Evolutionary conservation across 176 grass and related monocot species (phyloP), one percentile per base, ranked within the genome.

Genomic region (Avena sativa): DNA sequence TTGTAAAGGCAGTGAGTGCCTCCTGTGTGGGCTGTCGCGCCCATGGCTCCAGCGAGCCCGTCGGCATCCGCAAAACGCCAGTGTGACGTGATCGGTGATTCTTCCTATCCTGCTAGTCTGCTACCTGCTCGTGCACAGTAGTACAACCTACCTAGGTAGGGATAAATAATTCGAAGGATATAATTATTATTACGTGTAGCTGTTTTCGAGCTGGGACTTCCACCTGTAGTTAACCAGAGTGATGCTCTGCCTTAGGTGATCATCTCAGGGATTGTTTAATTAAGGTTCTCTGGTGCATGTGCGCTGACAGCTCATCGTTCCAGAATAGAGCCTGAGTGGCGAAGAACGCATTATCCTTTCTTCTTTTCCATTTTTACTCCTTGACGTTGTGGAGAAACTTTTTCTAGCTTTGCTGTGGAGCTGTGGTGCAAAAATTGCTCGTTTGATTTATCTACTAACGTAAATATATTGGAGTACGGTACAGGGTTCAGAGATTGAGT

Each of bases 281-380:
- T 57, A 57, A 78, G 49, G 43, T 53, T 85, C 55, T 46, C 57
- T 57, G 67, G 58, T 2, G 6, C 87, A 89, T 84, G 81, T 80
- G 87, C 43, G 64, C 55, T 56, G 76, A 80, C 87, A 74, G 51
- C 75, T 74, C 87, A 89, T 74, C 66, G 55, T 11, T 59, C 20
- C 64, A 20, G n/a, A 61, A n/a, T 25, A 50, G 68, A 77, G 13
- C 1, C 6, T 34, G 6, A 30, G 72, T 1, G 46, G 2, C 8
- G 8, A 47, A 60, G 10, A 14, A 64, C 6, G 40, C 6, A 56
- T 14, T 15, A 40, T 2, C 49, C 5, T 26, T 43, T 49, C 12
- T 57, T 17, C 6, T 57, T 20, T 57, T 19, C 17, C 17, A 16
- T 76, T 71, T 74, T 49, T 49, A 21, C 46, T 15, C 34, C 44